A percentile compares a stretch with the other conserved stretches of the same genome.
phyloP scores from a whole-genome alignment of 495 filamentous ascomycete species.

The Xylaria cubensis region DNA sequence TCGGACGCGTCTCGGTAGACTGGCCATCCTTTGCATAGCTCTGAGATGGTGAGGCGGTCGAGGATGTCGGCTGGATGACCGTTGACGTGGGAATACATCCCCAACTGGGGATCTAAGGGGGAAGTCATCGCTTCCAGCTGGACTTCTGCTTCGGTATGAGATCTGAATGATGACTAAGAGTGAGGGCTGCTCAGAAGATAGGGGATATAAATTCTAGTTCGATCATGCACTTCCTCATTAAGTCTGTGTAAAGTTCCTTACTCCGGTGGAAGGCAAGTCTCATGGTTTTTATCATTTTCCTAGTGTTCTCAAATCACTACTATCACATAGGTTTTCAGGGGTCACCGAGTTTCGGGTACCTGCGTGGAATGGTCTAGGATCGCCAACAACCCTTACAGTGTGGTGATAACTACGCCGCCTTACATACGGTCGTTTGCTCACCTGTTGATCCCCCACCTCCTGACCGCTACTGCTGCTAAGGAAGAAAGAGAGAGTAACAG shows the following conservation, averaged over 20 bases:
- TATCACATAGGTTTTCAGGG: not conserved
- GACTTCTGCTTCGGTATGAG: not conserved
- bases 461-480: not conserved
- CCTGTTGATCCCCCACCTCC: not conserved
- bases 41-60: constrained; percentile 62
- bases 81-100: constrained; percentile 62
- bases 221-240: not conserved
- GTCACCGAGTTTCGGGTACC: constrained; percentile 1
- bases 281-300: not conserved
- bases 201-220: not conserved
- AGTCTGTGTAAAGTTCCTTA: not conserved
- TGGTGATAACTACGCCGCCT: not conserved
- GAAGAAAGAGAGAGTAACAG: not conserved
- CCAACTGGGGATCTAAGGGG: constrained; percentile 49
- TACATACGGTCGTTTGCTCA: not conserved
- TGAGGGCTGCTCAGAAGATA: not conserved
- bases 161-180: not conserved
- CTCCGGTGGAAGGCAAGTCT: not conserved
- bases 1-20: constrained; percentile 70
- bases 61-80: constrained; percentile 55
- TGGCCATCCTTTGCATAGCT: constrained; percentile 73
- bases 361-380: not conserved
- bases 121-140: constrained; percentile 44
- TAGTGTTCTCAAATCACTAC: not conserved
- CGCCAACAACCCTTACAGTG: not conserved